Base-by-base conservation (phyloP, 305 asterid species). In the Salvia sclarea region DNA sequence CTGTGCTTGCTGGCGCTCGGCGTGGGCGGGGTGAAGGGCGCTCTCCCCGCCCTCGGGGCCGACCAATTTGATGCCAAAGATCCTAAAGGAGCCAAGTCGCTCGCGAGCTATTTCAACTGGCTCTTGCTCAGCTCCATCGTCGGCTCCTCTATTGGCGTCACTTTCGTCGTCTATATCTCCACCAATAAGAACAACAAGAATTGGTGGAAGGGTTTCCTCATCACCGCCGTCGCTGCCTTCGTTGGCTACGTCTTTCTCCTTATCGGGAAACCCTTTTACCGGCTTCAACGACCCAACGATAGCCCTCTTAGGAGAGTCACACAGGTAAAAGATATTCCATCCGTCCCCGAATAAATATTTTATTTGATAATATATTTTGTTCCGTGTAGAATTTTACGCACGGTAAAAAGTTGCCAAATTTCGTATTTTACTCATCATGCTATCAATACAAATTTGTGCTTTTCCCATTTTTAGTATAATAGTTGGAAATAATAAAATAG, bases 121-220 rank as follows among this genome's bases (percentile, higher is more conserved):
- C 78, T 80, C 0, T 31, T 80, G 73, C 83, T 85, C 2, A 79
- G 88, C 72, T 67, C 82, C 4, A 81, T 79, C 1, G 40, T 47
- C 5, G 91, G 91, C 13, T 61, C 79, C 0, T 58, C 84, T 0
- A 3, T 85, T 5, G 88, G 90, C 0, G 86, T 77, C 16, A 82
- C 90, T 2, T 72, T 82, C 40, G 50, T 85, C 6, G 88, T 85
- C 0, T 81, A 81, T 72, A 73, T 85, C 2, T 61, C 88, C 13
- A 85, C 87, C 9, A 82, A 81, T 45, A 82, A 77, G 76, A 77
- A 74, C 75, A 80, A 82, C 55, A 67, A 79, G 0, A 75, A 75
- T 8, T 85, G 91, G 91, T 84, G 87, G 87, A 82, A 82, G 66
- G 90, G 91, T 1, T 85, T 85, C 28, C 80, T 85, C 56, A 85